Evolutionary conservation across 1,139 yeast species (phyloP).

Genomic region (Oligophagozyma castellii): DNA sequence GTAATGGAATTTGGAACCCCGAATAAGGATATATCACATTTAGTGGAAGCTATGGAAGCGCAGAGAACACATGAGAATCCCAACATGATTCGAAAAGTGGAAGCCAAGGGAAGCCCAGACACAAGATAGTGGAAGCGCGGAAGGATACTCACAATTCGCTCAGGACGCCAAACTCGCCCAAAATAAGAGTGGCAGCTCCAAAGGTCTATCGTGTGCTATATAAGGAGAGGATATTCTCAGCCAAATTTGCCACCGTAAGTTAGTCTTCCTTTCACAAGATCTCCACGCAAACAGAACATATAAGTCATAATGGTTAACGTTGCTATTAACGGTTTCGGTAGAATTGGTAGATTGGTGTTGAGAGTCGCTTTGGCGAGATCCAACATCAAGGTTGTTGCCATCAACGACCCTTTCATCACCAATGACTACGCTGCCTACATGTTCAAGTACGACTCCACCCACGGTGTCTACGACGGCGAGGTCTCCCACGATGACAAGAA

Average conservation of each 20-base stretch:
- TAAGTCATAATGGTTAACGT: conserved; percentile 33
- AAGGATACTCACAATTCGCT: too few relatives aligned
- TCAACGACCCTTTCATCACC: conserved; percentile 76
- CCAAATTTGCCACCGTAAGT: conserved; percentile 1
- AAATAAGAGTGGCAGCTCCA: too few relatives aligned
- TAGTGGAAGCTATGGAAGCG: too few relatives aligned
- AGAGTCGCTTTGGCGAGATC: conserved; percentile 62
- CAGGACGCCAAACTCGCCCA: too few relatives aligned
- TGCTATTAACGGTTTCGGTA: conserved; percentile 87
- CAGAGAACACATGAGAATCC: too few relatives aligned
- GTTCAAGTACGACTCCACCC: conserved; percentile 84
- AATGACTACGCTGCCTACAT: conserved; percentile 77
- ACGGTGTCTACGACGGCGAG: conserved; percentile 62
- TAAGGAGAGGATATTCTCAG: neutral
- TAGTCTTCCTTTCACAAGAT: conserved; percentile 1
- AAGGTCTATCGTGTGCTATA: too few relatives aligned
- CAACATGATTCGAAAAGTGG: too few relatives aligned
- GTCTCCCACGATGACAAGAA: conserved; percentile 49
- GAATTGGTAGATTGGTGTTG: conserved; percentile 72
- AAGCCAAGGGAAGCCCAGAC: too few relatives aligned
- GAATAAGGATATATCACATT: too few relatives aligned
- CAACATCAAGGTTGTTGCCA: conserved; percentile 62
- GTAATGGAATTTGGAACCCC: too few relatives aligned
- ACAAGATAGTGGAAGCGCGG: too few relatives aligned
- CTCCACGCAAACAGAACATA: conserved; percentile 7